A percentile compares a stretch with the other conserved stretches of the same genome.
phyloP scores from a whole-genome alignment of 179 eudicot species.

The Amaranthus tricolor region DNA sequence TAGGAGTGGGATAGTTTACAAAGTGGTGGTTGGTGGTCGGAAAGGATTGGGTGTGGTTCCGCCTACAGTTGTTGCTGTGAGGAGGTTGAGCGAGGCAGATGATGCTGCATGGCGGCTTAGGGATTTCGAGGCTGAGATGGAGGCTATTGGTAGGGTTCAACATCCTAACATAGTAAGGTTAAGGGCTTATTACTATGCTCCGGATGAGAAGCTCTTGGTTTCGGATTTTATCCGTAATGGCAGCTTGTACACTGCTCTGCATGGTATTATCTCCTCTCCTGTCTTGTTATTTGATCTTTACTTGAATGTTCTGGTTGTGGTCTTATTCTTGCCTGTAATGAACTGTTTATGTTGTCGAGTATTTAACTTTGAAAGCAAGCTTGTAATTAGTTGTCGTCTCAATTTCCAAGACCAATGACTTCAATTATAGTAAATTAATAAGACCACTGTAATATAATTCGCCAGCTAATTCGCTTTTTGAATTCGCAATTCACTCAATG shows the following conservation, averaged over 20 bases:
- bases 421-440: too few species aligned
- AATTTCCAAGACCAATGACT: neutral
- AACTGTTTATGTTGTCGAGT: neutral
- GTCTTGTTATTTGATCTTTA: neutral
- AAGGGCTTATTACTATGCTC: conserved; percentile 87
- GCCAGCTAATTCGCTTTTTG: too few species aligned
- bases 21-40: conserved; percentile 60
- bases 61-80: conserved; percentile 60
- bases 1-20: conserved; percentile 82
- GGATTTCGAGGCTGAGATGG: conserved; percentile 86
- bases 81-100: conserved; percentile 80
- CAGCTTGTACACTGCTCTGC: conserved; percentile 78
- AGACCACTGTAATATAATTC: too few species aligned
- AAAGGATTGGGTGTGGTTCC: conserved; percentile 37
- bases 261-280: conserved; percentile 44
- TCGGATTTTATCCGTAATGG: conserved; percentile 84
- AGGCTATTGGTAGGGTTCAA: conserved; percentile 66
- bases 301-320: neutral
- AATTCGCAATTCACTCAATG: too few species aligned
- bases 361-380: neutral
- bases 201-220: conserved; percentile 81
- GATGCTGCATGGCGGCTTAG: conserved; percentile 61
- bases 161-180: conserved; percentile 72
- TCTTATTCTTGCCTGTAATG: neutral
- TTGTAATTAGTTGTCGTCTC: neutral